These are phyloP conservation scores for Rhodofomes roseus DNA, from an alignment of 1,284 basidiomycete genomes.

Conservation along the genomic window DNA sequence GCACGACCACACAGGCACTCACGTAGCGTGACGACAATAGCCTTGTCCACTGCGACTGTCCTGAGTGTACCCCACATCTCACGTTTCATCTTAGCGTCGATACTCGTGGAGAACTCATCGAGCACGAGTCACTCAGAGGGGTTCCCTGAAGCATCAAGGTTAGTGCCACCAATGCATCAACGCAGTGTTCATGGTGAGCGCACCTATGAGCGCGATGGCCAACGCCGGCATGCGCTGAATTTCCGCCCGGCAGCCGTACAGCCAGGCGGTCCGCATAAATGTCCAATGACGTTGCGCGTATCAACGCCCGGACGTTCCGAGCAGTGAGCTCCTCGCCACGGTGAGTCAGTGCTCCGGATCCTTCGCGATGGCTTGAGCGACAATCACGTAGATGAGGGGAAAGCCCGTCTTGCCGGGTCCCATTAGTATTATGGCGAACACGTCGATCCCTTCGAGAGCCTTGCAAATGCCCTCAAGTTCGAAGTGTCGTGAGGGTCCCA, in stretches of 20 bases:
- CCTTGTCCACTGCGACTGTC: slow-evolving; percentile 59
- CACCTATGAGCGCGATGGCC: slow-evolving; percentile 76
- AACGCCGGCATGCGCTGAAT: slow-evolving; percentile 77
- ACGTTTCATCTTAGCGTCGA: slow-evolving; percentile 80
- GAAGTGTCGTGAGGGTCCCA: too few species aligned
- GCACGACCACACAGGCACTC: slow-evolving; percentile 21
- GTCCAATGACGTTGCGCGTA: slow-evolving; percentile 58
- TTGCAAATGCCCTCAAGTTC: too few species aligned
- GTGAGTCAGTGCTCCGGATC: too few species aligned
- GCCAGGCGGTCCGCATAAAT: slow-evolving; percentile 69
- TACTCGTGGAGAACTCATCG: slow-evolving; percentile 81
- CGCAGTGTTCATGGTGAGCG: slow-evolving; percentile 11
- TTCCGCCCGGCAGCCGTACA: slow-evolving; percentile 73
- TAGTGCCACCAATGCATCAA: neutral
- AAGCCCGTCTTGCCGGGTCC: too few species aligned
- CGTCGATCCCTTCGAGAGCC: too few species aligned
- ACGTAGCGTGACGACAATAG: slow-evolving; percentile 70
- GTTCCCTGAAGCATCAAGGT: slow-evolving; percentile 50
- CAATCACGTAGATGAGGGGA: too few species aligned
- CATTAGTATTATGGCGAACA: too few species aligned
- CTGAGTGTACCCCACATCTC: slow-evolving; percentile 78
- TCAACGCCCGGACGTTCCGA: slow-evolving; percentile 55
- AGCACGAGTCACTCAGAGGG: slow-evolving; percentile 73
- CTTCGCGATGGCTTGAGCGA: too few species aligned
- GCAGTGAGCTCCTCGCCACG: slow-evolving; percentile 45